phyloP scores from a whole-genome alignment of 2,329 filamentous ascomycete species.

The Ascochyta koolunga region DNA sequence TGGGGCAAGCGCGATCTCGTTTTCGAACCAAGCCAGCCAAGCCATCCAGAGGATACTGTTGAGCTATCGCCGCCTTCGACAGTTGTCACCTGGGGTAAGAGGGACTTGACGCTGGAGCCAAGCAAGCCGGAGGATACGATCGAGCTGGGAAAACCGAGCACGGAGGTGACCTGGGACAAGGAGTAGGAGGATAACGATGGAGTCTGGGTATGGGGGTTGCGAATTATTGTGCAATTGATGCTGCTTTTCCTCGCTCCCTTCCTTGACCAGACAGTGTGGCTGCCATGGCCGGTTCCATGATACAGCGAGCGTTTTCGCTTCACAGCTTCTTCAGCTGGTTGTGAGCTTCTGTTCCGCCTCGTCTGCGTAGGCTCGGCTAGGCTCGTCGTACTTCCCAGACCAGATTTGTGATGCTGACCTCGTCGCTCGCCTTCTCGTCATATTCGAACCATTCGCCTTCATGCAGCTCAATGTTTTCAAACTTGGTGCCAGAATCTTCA shows the following conservation, averaged over 20 bases:
- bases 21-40: no score
- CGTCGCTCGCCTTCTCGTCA: slow-evolving; percentile 88
- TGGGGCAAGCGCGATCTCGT: slow-evolving; percentile 19
- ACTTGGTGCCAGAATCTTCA: slow-evolving; percentile 78
- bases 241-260: neutral
- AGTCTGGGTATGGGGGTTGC: neutral
- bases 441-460: slow-evolving; percentile 99
- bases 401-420: slow-evolving; percentile 89
- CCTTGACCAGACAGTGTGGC: neutral
- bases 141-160: slow-evolving; percentile 23
- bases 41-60: slow-evolving; percentile 15
- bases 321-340: neutral
- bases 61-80: slow-evolving; percentile 24
- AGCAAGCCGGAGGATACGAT: slow-evolving; percentile 20
- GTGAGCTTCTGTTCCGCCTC: neutral
- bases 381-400: slow-evolving; percentile 83
- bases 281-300: neutral
- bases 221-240: neutral
- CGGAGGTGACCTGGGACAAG: slow-evolving; percentile 23
- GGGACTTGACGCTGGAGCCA: neutral
- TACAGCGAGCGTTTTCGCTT: neutral
- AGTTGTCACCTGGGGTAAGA: slow-evolving; percentile 29
- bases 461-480: slow-evolving; percentile 77
- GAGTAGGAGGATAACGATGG: neutral
- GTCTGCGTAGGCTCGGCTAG: slow-evolving; percentile 43